Base-by-base conservation (phyloP, 306 rosid genomes). In the Sesbania bispinosa region DNA sequence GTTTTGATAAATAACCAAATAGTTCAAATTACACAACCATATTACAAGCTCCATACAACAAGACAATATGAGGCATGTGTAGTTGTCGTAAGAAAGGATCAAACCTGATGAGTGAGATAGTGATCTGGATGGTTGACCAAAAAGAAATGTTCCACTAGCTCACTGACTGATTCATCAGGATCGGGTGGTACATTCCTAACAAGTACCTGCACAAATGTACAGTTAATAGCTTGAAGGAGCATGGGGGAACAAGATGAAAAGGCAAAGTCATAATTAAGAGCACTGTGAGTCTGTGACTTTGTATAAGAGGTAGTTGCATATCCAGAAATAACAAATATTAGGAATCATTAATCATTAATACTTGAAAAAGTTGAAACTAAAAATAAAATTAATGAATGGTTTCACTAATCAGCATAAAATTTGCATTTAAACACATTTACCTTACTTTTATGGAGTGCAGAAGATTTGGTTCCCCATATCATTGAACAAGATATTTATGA, bases 111-210 rank as follows among this genome's bases (percentile, higher is more conserved):
- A 47, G 91, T 87, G 66, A 91, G 89, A 85, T 87, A 91, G 62
- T 89, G 83, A 9, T 94, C 97, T 61, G 97, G 96, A 85, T 94
- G 97, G 66, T 94, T 94, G 84, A 94, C 99, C 84, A 94, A 76
- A 71, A 94, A 94, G 88, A 94, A 94, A 74, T 94, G 99, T 65
- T 94, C 99, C 76, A 94, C 97, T n/a, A 89, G 96, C 84, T 94
- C 92, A 57, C 84, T 67, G 64, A 94, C 79, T 18, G 96, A 85
- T 83, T 94, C 99, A 73, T 94, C 97, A 9, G 92, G 86, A 83
- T 94, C 99, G 6, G 92, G 91, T 46, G 99, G 99, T 77, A 94
- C 99, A 85, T 91, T 94, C 82, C 92, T 87, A 61, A 91, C 99
- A 62, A 94, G 82, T 54, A 94, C 97, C 99, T 94, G 73, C 67